phyloP scores from a whole-genome alignment of 495 filamentous ascomycete species.

The Neurospora cerealis region DNA sequence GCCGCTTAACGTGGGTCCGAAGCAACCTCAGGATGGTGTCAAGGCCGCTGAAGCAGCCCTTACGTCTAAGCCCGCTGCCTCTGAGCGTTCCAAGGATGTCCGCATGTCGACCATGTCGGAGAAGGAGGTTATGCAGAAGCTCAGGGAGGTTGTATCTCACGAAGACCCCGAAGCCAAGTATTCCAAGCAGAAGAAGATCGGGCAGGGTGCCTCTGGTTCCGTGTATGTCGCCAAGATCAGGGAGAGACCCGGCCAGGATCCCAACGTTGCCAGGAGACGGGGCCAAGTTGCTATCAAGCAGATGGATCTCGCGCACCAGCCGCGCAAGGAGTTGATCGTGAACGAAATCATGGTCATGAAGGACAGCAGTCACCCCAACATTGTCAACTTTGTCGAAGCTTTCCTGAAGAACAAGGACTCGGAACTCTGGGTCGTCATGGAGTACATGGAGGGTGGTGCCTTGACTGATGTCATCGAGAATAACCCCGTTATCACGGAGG shows the following conservation, averaged over 20 bases:
- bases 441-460: conserved; percentile 98
- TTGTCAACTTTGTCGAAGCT: conserved; percentile 97
- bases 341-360: conserved; percentile 99
- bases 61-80: conserved; percentile 56
- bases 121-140: conserved; percentile 88
- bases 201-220: conserved; percentile 92
- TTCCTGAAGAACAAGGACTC: conserved; percentile 87
- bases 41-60: conserved; percentile 76
- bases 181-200: conserved; percentile 98
- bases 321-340: conserved; percentile 95
- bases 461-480: conserved; percentile 98
- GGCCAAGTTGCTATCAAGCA: conserved; percentile 96
- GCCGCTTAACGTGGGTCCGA: conserved; percentile 80
- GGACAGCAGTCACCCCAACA: conserved; percentile 93
- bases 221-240: conserved; percentile 95
- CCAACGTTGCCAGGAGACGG: conserved; percentile 55
- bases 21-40: conserved; percentile 57
- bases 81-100: conserved; percentile 69
- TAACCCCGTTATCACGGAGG: conserved; percentile 80
- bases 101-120: conserved; percentile 98
- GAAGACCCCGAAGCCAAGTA: conserved; percentile 87
- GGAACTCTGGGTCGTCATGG: conserved; percentile 99
- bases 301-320: conserved; percentile 97
- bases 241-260: conserved; percentile 45
- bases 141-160: conserved; percentile 86